Conservation (phyloP, 1,284 basidiomycete species). For the Tetrapyrgos nigripes region DNA sequence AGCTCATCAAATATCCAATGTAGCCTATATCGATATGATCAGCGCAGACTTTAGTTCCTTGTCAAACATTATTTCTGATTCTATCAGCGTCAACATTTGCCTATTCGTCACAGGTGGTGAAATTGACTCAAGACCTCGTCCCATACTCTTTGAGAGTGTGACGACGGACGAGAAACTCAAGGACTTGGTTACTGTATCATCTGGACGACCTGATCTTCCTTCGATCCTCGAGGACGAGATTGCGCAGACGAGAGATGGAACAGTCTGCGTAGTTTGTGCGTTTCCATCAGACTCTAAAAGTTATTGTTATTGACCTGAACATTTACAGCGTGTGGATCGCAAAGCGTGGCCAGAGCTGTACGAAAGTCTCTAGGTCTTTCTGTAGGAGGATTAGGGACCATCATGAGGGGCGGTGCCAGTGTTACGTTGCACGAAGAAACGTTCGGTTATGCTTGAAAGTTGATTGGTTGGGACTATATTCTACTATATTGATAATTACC, state of each 20-base stretch:
- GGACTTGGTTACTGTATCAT: not conserved
- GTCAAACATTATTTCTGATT: conserved; percentile 24
- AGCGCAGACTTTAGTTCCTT: too few relatives aligned
- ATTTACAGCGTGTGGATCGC: conserved; percentile 53
- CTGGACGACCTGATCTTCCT: too few relatives aligned
- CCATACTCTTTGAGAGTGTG: conserved; percentile 13
- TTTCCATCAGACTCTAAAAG: not conserved
- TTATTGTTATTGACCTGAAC: not conserved
- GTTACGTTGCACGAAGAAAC: conserved; percentile 53
- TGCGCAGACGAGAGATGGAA: too few relatives aligned
- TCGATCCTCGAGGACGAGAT: too few relatives aligned
- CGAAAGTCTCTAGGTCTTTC: conserved; percentile 42
- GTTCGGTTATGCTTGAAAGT: conserved; percentile 35
- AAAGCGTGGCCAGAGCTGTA: conserved; percentile 42
- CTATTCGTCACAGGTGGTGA: conserved; percentile 44
- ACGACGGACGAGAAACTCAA: conserved; percentile 4
- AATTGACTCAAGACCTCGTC: too few relatives aligned
- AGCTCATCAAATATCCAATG: too few relatives aligned
- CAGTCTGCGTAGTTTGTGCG: conserved; percentile 49
- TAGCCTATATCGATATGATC: too few relatives aligned
- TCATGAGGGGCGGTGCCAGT: conserved; percentile 48
- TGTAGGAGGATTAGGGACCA: conserved; percentile 32
- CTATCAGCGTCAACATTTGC: conserved; percentile 39
- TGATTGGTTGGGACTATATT: too few relatives aligned
- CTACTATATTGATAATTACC: too few relatives aligned